Conservation (phyloP, 1,139 yeast genomes). For the Blastobotrys capitulatus region DNA sequence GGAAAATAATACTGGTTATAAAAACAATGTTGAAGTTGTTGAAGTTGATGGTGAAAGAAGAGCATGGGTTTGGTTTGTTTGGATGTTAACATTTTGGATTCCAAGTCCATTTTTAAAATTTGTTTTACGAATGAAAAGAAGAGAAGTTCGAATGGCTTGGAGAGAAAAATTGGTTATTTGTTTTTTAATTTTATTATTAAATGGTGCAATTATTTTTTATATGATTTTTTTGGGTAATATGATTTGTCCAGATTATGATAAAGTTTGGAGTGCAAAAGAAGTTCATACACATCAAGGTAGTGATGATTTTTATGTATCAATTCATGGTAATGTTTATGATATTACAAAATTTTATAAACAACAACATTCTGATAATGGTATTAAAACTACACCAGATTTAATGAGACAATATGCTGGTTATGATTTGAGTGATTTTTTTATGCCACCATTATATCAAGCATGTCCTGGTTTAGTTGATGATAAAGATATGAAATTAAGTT, state of each 20-base stretch:
- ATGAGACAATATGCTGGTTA: slow-evolving; percentile 38
- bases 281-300: slow-evolving; percentile 35
- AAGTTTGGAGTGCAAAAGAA: slow-evolving; percentile 37
- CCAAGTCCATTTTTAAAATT: slow-evolving; percentile 33
- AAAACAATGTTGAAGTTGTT: slow-evolving; percentile 24
- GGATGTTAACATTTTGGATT: slow-evolving; percentile 38
- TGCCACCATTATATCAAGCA: slow-evolving; percentile 38
- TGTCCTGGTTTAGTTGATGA: slow-evolving; percentile 37
- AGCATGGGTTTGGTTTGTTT: slow-evolving; percentile 36
- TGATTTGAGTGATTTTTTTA: slow-evolving; percentile 37
- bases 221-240: slow-evolving; percentile 37
- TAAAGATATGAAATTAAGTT: slow-evolving; percentile 24
- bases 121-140: slow-evolving; percentile 35
- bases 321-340: slow-evolving; percentile 39
- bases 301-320: slow-evolving; percentile 35
- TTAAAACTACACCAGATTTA: slow-evolving; percentile 26
- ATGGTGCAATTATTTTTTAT: slow-evolving; percentile 36
- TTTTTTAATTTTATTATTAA: slow-evolving; percentile 32
- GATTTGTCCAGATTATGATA: slow-evolving; percentile 38
- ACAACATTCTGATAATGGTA: slow-evolving; percentile 38
- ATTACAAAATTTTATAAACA: slow-evolving; percentile 36
- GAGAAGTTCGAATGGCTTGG: slow-evolving; percentile 40
- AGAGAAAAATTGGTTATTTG: slow-evolving; percentile 37
- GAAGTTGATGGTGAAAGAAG: slow-evolving; percentile 31
- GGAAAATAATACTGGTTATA: slow-evolving; percentile 21